Conservation (phyloP, 805 yeast species). For the Ogataea pini region DNA sequence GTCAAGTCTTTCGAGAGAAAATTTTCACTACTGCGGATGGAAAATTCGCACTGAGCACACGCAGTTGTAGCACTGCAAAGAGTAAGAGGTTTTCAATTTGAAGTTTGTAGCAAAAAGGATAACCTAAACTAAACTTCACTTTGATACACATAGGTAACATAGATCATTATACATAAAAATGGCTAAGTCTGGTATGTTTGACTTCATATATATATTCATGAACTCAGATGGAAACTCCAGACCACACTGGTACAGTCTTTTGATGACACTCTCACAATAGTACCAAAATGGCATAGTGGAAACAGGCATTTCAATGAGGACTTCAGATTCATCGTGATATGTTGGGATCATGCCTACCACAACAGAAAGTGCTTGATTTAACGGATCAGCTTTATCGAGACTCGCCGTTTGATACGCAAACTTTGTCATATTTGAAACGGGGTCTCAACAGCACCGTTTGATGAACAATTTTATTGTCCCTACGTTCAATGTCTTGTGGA, state of each 20-base stretch:
- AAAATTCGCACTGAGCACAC: constrained; percentile 5
- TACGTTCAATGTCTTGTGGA: too few relatives aligned
- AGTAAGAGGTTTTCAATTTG: constrained; percentile 4
- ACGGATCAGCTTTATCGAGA: too few relatives aligned
- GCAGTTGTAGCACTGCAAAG: constrained; percentile 1
- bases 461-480: too few relatives aligned
- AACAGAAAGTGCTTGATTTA: too few relatives aligned
- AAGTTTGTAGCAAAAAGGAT: background rate
- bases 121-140: background rate
- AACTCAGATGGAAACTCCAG: background rate
- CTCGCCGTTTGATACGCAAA: too few relatives aligned
- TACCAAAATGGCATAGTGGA: background rate
- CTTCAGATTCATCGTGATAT: too few relatives aligned
- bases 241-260: background rate
- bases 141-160: background rate
- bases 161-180: constrained; percentile 34
- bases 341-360: too few relatives aligned
- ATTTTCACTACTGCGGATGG: constrained; percentile 8
- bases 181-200: constrained; percentile 68
- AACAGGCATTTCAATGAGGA: background rate
- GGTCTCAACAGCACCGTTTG: too few relatives aligned
- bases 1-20: constrained; percentile 2
- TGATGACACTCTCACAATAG: background rate
- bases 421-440: too few relatives aligned
- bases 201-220: background rate